Conservation (phyloP, 1,284 basidiomycete genomes). For the Wolfiporia cocos region DNA sequence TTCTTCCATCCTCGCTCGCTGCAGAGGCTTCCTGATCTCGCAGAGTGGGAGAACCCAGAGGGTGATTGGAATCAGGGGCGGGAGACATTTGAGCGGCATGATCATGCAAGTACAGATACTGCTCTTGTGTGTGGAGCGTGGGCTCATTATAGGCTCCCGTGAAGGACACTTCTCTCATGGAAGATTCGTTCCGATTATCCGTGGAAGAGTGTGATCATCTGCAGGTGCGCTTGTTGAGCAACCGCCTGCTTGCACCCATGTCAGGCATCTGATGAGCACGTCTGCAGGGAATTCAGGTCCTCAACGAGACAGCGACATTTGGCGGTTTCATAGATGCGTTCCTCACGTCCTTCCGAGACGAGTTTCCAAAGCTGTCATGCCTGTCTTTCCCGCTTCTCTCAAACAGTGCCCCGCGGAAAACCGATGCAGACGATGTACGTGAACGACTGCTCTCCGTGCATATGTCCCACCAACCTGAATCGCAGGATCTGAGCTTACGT, state of each 20-base stretch:
- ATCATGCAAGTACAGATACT: slow-evolving; percentile 37
- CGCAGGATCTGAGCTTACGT: slow-evolving; percentile 18
- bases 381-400: slow-evolving; percentile 55
- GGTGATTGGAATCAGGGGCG: slow-evolving; percentile 53
- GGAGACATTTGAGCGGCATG: slow-evolving; percentile 44
- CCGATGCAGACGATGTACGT: slow-evolving; percentile 40
- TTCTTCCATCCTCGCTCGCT: slow-evolving; percentile 60
- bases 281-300: slow-evolving; percentile 59
- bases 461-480: slow-evolving; percentile 1
- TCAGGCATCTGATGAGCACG: too few relatives aligned
- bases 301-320: slow-evolving; percentile 55
- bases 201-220: slow-evolving; percentile 70
- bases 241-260: too few relatives aligned
- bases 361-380: slow-evolving; percentile 51
- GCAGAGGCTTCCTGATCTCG: slow-evolving; percentile 53
- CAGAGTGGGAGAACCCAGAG: slow-evolving; percentile 45
- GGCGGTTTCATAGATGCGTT: slow-evolving; percentile 58
- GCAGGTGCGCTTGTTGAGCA: slow-evolving; percentile 40
- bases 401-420: slow-evolving; percentile 26
- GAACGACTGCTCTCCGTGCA: slow-evolving; percentile 1
- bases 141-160: not conserved
- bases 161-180: slow-evolving; percentile 41
- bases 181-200: slow-evolving; percentile 56
- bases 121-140: not conserved
- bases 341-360: slow-evolving; percentile 55